These are phyloP conservation scores for Aspergillus udagawae DNA, from an alignment of 2,329 filamentous ascomycete genomes.

Conservation along the genomic window DNA sequence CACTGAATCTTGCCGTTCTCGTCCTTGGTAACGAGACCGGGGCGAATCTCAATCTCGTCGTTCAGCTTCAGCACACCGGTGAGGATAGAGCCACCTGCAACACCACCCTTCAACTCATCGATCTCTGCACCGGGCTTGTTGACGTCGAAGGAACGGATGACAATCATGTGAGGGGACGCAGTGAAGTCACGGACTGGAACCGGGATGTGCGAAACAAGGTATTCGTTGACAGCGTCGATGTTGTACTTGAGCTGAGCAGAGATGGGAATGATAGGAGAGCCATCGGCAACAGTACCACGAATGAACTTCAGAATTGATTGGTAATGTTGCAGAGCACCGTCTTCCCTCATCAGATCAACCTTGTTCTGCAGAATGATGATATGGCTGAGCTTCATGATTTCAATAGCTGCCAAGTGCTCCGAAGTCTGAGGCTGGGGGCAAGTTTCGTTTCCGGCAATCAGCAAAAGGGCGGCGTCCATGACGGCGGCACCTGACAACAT, in stretches of 20 bases:
- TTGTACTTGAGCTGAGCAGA: constrained; percentile 99
- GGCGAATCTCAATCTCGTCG: constrained; percentile 97
- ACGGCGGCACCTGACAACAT: constrained; percentile 99
- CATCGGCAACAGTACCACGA: constrained; percentile 91
- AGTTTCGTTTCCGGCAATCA: constrained; percentile 97
- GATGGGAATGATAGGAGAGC: constrained; percentile 93
- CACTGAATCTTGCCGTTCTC: constrained; percentile 91
- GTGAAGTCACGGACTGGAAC: constrained; percentile 88
- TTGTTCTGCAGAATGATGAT: constrained; percentile 99
- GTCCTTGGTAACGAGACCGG: constrained; percentile 96
- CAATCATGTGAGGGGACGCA: constrained; percentile 93
- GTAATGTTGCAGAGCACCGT: constrained; percentile 89
- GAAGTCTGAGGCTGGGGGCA: constrained; percentile 98
- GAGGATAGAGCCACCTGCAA: constrained; percentile 93
- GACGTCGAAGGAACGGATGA: constrained; percentile 98
- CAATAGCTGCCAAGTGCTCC: constrained; percentile 96
- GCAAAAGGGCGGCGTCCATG: constrained; percentile 95
- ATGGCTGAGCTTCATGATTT: constrained; percentile 99
- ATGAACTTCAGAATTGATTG: constrained; percentile 98
- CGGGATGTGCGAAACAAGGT: constrained; percentile 91
- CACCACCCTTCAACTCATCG: constrained; percentile 96
- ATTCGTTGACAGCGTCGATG: constrained; percentile 96
- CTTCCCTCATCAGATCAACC: constrained; percentile 96
- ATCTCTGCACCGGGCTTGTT: constrained; percentile 99
- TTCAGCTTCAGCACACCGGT: constrained; percentile 95